Percentiles rank a stretch among this genome's conserved stretches.
These are phyloP conservation scores for Lophiostoma macrostomum DNA, from an alignment of 495 filamentous ascomycete genomes.

Conservation along the genomic window DNA sequence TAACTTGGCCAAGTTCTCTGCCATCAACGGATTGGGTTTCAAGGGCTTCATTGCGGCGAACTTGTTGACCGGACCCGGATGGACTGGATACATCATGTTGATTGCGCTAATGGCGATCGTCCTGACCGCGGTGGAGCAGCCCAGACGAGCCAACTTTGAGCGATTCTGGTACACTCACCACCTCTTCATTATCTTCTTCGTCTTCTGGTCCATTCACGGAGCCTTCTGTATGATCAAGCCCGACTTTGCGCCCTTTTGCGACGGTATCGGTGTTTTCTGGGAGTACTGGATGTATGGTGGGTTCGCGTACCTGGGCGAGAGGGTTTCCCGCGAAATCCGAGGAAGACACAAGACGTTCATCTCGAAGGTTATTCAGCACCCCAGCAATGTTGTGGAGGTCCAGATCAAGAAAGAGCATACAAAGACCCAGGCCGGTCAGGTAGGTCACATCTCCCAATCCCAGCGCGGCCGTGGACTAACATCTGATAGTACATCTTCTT, in stretches of 20 bases:
- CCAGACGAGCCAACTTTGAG: constrained; percentile 67
- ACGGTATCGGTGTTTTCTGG: constrained; percentile 72
- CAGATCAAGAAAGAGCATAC: constrained; percentile 82
- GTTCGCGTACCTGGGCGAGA: constrained; percentile 67
- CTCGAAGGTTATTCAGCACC: constrained; percentile 79
- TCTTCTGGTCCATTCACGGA: constrained; percentile 79
- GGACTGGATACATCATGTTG: constrained; percentile 78
- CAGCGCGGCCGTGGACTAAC: constrained; percentile 6
- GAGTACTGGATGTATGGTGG: constrained; percentile 77
- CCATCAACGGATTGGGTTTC: constrained; percentile 67
- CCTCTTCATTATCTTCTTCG: constrained; percentile 74
- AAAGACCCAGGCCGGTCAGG: constrained; percentile 71
- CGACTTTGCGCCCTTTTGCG: constrained; percentile 67
- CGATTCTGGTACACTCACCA: constrained; percentile 81
- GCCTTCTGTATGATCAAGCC: constrained; percentile 79
- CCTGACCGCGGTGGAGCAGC: constrained; percentile 65
- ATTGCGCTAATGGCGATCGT: constrained; percentile 65
- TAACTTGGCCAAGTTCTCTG: constrained; percentile 71
- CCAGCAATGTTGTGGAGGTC: constrained; percentile 77
- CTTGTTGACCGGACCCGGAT: constrained; percentile 70
- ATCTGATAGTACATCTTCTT: constrained; percentile 66
- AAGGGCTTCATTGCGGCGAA: constrained; percentile 68
- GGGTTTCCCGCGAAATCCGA: constrained; percentile 65
- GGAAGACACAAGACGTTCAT: constrained; percentile 74
- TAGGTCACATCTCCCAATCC: constrained; percentile 18